Evolutionary conservation across 331 rosid genomes (phyloP).

Genomic region (Rosa hybrid): DNA sequence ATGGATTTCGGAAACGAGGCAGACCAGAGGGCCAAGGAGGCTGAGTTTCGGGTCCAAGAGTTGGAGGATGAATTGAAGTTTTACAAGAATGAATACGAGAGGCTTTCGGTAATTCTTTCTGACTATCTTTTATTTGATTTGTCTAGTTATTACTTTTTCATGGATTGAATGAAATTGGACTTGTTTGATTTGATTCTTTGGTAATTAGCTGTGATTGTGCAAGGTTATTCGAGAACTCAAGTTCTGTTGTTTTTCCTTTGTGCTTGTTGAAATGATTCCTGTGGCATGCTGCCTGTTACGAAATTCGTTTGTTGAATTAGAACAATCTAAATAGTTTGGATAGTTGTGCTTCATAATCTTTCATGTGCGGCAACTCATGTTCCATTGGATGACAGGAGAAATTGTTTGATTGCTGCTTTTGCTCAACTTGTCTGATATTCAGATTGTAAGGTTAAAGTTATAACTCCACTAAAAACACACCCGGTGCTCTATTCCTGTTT

Average conservation of each 20-base stretch:
- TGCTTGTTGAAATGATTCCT: not conserved
- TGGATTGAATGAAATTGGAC: not conserved
- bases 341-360: too few species aligned
- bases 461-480: not conserved
- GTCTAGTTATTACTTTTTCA: too few species aligned
- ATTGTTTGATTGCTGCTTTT: not conserved
- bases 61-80: conserved; percentile 63
- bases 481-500: not conserved
- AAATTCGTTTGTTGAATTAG: not conserved
- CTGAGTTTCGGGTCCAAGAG: conserved; percentile 42
- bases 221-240: not conserved
- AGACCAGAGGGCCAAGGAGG: conserved; percentile 78
- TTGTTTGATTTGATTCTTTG: not conserved
- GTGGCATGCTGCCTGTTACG: not conserved
- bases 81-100: conserved; percentile 37
- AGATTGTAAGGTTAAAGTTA: too few species aligned
- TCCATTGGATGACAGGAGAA: not conserved
- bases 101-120: conserved; percentile 38
- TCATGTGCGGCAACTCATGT: not conserved
- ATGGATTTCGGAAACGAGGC: conserved; percentile 98
- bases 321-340: not conserved
- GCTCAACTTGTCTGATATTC: not conserved
- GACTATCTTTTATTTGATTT: not conserved
- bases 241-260: not conserved
- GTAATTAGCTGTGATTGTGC: not conserved